Percentiles rank a stretch among this genome's conserved stretches.
Conservation (phyloP, 495 filamentous ascomycete genomes). For the Annulohypoxylon nitens region DNA sequence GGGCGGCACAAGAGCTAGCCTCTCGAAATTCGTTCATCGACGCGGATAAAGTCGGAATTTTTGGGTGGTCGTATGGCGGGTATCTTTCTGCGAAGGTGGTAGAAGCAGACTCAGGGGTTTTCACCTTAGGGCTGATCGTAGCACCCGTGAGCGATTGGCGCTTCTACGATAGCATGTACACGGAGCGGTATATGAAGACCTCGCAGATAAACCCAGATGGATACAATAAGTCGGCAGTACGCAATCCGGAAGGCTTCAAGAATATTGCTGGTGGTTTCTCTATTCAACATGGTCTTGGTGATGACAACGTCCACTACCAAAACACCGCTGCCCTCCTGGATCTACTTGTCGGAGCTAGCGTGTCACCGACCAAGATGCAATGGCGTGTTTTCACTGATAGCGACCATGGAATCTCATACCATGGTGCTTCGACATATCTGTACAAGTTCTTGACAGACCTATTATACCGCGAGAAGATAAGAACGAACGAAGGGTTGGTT, state of each 20-base stretch:
- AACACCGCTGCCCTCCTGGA: slow-evolving; percentile 66
- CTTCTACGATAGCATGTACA: slow-evolving; percentile 74
- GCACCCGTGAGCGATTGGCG: slow-evolving; percentile 71
- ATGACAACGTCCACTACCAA: slow-evolving; percentile 74
- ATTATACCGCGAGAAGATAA: slow-evolving; percentile 63
- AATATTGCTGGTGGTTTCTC: slow-evolving; percentile 64
- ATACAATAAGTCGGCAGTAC: slow-evolving; percentile 63
- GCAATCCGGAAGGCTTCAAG: slow-evolving; percentile 62
- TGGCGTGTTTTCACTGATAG: slow-evolving; percentile 67
- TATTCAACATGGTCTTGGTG: slow-evolving; percentile 68
- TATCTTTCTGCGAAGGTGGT: slow-evolving; percentile 69
- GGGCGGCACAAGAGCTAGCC: slow-evolving; percentile 63
- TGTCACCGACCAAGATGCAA: slow-evolving; percentile 66
- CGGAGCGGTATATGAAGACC: slow-evolving; percentile 74
- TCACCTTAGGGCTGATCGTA: slow-evolving; percentile 65
- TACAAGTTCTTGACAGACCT: slow-evolving; percentile 66
- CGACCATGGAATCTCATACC: slow-evolving; percentile 65
- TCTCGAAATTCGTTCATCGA: slow-evolving; percentile 62
- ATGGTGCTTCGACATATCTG: slow-evolving; percentile 59
- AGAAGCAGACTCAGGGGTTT: slow-evolving; percentile 64
- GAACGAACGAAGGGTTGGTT: slow-evolving; percentile 44
- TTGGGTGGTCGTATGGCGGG: slow-evolving; percentile 72
- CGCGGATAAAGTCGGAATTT: slow-evolving; percentile 64
- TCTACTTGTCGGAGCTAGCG: slow-evolving; percentile 60
- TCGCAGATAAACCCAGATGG: slow-evolving; percentile 61